Evolutionary conservation across 345 rosid species (phyloP).

Genomic region (Excoecaria agallocha): DNA sequence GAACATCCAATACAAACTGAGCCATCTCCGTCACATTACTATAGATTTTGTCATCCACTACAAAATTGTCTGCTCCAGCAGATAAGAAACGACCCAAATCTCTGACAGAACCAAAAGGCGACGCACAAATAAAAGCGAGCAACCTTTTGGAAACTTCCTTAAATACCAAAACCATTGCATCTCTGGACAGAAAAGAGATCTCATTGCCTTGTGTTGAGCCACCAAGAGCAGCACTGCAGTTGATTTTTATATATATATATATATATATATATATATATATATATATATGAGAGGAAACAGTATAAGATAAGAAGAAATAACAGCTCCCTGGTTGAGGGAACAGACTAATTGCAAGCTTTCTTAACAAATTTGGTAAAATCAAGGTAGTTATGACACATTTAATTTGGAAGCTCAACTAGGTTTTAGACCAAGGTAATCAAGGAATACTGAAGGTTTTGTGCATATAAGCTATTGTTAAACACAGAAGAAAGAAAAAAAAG

Average conservation of each 20-base stretch:
- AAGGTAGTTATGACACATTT: neutral
- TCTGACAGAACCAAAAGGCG: constrained; percentile 59
- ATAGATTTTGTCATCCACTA: constrained; percentile 30
- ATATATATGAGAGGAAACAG: constrained; percentile 15
- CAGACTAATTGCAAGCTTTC: neutral
- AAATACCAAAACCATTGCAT: constrained; percentile 46
- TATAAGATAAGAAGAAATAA: constrained; percentile 5
- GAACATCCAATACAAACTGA: constrained; percentile 61
- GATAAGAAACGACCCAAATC: constrained; percentile 45
- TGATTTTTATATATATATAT: too few relatives aligned
- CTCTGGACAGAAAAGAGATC: constrained; percentile 55
- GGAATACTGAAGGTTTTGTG: neutral
- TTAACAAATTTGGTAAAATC: neutral
- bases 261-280: too few relatives aligned
- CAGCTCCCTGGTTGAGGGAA: neutral
- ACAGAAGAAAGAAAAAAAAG: neutral
- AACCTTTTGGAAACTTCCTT: constrained; percentile 51
- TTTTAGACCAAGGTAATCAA: neutral
- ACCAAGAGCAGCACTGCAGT: constrained; percentile 77
- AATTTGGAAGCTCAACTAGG: neutral
- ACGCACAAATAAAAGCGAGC: constrained; percentile 48
- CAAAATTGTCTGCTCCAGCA: constrained; percentile 28
- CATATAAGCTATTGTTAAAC: neutral
- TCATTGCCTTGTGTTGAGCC: constrained; percentile 51
- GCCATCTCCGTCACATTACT: constrained; percentile 39